phyloP scores from a whole-genome alignment of 192 early-diverging fungal species.

The Tieghemiomyces parasiticus region DNA sequence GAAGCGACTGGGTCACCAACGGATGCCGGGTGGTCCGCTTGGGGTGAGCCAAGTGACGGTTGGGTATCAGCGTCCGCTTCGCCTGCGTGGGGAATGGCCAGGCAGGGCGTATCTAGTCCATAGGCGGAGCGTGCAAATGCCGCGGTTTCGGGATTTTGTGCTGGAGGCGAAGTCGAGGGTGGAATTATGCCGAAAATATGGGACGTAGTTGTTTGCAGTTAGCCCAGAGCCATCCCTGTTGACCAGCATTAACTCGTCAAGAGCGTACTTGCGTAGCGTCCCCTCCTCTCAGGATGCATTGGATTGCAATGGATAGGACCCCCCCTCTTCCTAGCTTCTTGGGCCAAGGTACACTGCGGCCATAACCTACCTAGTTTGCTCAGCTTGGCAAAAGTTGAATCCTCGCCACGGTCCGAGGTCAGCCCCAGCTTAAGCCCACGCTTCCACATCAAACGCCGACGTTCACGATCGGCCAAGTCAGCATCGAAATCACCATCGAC shows the following conservation, averaged over 20 bases:
- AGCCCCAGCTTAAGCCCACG: conserved; percentile 1
- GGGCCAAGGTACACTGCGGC: neutral
- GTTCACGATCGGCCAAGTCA: conserved; percentile 7
- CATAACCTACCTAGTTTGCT: neutral
- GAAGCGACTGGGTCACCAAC: neutral
- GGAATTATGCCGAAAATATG: neutral
- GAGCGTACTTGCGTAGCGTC: neutral
- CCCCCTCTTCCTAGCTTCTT: neutral
- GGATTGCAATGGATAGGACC: neutral
- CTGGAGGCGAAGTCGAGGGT: neutral
- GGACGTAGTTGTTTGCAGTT: neutral
- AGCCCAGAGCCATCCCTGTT: too few relatives aligned
- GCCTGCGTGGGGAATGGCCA: neutral
- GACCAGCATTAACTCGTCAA: too few relatives aligned
- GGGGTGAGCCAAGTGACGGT: too few relatives aligned
- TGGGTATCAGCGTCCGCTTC: neutral
- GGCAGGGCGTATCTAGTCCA: neutral
- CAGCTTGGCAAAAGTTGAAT: neutral
- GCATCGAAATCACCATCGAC: neutral
- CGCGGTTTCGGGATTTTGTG: conserved; percentile 28
- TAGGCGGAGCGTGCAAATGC: conserved; percentile 28
- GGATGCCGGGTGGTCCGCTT: too few relatives aligned
- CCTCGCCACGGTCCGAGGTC: neutral
- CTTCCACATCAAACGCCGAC: conserved; percentile 9
- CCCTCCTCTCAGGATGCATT: neutral